phyloP scores from a whole-genome alignment of 192 early-diverging fungal genomes.

The Linnemannia elongata region DNA sequence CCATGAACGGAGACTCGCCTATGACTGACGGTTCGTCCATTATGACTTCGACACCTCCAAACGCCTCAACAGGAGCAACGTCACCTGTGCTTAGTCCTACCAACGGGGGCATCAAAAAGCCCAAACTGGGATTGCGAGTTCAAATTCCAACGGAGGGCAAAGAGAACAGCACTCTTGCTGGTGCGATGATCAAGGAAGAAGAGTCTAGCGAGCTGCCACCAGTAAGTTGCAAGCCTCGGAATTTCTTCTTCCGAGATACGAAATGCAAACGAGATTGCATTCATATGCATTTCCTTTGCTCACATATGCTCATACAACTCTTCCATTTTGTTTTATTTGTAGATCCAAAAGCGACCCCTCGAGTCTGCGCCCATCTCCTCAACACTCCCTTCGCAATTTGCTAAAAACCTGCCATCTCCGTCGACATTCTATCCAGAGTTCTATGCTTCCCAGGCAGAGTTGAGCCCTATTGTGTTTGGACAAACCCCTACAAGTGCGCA shows the following conservation, averaged over 20 bases:
- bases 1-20: slow-evolving; percentile 53
- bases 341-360: slow-evolving; percentile 52
- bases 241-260: background rate
- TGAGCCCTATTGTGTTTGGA: slow-evolving; percentile 82
- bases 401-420: slow-evolving; percentile 81
- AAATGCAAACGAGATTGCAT: background rate
- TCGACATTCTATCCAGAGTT: slow-evolving; percentile 83
- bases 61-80: slow-evolving; percentile 8
- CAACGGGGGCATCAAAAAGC: slow-evolving; percentile 43
- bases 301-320: background rate
- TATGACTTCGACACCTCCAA: slow-evolving; percentile 30
- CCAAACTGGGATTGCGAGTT: slow-evolving; percentile 41
- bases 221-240: slow-evolving; percentile 5
- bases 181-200: slow-evolving; percentile 47
- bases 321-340: slow-evolving; percentile 1
- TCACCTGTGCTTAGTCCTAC: slow-evolving; percentile 55
- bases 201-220: slow-evolving; percentile 52
- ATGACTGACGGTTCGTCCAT: slow-evolving; percentile 55
- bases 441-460: slow-evolving; percentile 77
- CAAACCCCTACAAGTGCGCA: slow-evolving; percentile 77
- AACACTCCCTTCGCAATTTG: slow-evolving; percentile 75
- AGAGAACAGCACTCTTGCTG: slow-evolving; percentile 46
- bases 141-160: slow-evolving; percentile 47
- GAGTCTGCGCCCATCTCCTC: slow-evolving; percentile 64
- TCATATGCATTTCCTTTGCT: background rate